A percentile compares a stretch with the other conserved stretches of the same genome.
These are phyloP conservation scores for Triadica sebifera DNA, from an alignment of 345 rosid species.

Conservation along the genomic window DNA sequence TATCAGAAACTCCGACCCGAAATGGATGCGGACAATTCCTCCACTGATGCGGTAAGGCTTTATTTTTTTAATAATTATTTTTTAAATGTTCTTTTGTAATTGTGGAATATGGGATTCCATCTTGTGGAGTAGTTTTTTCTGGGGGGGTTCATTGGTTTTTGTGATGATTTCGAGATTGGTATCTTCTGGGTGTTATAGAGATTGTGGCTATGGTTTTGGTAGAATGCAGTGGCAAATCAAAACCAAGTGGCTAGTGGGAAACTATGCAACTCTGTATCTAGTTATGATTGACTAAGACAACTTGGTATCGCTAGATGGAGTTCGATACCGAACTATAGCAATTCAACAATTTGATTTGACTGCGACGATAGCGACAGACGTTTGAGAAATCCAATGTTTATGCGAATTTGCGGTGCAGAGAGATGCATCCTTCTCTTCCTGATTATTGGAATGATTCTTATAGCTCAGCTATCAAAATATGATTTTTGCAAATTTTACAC, in stretches of 20 bases:
- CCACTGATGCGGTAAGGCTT: constrained; percentile 78
- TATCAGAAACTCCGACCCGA: constrained; percentile 77
- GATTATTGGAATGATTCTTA: not conserved
- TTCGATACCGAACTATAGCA: not conserved
- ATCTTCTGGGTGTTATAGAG: constrained; percentile 1
- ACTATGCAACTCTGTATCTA: not conserved
- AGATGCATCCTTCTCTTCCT: not conserved
- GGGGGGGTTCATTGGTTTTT: not conserved
- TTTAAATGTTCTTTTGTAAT: no score
- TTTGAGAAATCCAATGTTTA: not conserved
- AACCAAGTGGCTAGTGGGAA: not conserved
- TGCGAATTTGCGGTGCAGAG: not conserved
- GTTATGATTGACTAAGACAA: not conserved
- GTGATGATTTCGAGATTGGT: constrained; percentile 14
- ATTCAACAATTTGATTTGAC: not conserved
- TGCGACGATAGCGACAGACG: not conserved
- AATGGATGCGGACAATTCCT: constrained; percentile 90
- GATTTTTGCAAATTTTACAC: not conserved
- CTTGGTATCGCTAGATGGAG: not conserved
- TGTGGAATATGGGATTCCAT: not conserved
- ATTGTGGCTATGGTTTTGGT: not conserved
- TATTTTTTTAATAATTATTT: not conserved
- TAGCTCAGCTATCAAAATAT: not conserved
- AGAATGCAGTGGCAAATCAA: constrained; percentile 10
- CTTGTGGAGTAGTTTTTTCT: not conserved